Evolutionary conservation across 208 protist genomes (phyloP).

Genomic region (Crithidia acanthocephali): DNA sequence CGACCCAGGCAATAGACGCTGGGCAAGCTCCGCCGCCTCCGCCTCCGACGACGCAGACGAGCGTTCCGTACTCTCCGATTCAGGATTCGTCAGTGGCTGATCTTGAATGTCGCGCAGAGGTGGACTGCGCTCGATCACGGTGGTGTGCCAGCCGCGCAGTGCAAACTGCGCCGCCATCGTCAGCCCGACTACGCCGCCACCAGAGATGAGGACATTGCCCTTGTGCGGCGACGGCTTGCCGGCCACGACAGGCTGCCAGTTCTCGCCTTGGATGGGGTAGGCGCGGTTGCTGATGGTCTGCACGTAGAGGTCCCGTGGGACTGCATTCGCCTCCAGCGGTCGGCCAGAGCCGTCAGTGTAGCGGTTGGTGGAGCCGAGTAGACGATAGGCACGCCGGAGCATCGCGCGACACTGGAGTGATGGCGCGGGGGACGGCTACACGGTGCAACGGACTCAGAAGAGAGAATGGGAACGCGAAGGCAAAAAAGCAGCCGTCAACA

Average conservation of each 20-base stretch:
- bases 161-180: constrained; percentile 69
- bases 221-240: constrained; percentile 77
- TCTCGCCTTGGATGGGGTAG: constrained; percentile 76
- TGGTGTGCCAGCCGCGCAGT: constrained; percentile 87
- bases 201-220: constrained; percentile 84
- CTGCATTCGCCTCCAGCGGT: constrained; percentile 50
- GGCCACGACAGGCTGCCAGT: constrained; percentile 83
- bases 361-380: constrained; percentile 79
- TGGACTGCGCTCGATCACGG: constrained; percentile 70
- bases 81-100: constrained; percentile 9
- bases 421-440: no score
- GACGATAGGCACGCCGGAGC: constrained; percentile 49
- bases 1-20: no score
- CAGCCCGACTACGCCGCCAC: constrained; percentile 87
- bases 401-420: constrained; percentile 21
- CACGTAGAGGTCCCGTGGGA: constrained; percentile 75
- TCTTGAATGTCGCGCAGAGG: constrained; percentile 30
- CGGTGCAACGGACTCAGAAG: no score
- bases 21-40: not conserved
- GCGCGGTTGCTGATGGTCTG: constrained; percentile 88
- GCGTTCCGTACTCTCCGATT: not conserved
- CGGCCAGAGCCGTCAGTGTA: constrained; percentile 89
- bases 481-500: no score
- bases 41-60: not conserved
- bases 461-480: no score